Percentiles rank a stretch among this genome's conserved stretches.
These are phyloP conservation scores for Tetradesmus obliquus DNA, from an alignment of 139 green algal genomes.

Conservation along the genomic window DNA sequence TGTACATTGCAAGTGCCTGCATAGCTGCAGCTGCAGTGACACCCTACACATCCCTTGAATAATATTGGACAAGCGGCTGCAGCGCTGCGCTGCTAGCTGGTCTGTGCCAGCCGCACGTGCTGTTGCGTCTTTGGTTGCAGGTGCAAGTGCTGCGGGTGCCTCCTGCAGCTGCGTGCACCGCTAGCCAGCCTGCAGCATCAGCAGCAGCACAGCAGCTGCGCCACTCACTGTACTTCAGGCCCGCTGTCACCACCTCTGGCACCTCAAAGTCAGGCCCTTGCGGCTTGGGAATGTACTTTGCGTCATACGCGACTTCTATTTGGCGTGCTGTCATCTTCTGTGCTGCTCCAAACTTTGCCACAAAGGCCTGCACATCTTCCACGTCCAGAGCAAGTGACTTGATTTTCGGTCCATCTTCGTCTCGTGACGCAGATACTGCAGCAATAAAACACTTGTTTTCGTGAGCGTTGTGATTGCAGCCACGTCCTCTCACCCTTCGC, in stretches of 20 bases:
- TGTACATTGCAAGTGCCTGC: background rate
- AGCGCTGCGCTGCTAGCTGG: no score
- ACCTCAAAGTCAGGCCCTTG: background rate
- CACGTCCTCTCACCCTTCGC: background rate
- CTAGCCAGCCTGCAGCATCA: background rate
- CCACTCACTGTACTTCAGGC: constrained; percentile 1
- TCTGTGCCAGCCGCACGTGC: no score
- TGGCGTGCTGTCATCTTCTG: constrained; percentile 12
- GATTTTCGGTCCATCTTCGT: background rate
- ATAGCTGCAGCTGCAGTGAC: background rate
- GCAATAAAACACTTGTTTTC: background rate
- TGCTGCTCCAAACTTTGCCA: background rate
- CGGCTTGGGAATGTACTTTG: background rate
- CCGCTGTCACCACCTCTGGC: background rate
- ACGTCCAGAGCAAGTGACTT: background rate
- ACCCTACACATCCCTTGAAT: no score
- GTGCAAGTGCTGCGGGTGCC: no score
- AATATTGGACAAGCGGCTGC: no score
- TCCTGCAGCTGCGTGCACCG: no score
- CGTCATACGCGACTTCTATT: background rate
- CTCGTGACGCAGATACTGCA: background rate
- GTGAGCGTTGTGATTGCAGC: background rate
- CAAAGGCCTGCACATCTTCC: background rate
- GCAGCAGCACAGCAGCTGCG: background rate
- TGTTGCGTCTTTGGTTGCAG: no score